Evolutionary conservation across 169 alveolate species (phyloP), one percentile per base, ranked within the genome.

Genomic region (Eimeria praecox): DNA sequence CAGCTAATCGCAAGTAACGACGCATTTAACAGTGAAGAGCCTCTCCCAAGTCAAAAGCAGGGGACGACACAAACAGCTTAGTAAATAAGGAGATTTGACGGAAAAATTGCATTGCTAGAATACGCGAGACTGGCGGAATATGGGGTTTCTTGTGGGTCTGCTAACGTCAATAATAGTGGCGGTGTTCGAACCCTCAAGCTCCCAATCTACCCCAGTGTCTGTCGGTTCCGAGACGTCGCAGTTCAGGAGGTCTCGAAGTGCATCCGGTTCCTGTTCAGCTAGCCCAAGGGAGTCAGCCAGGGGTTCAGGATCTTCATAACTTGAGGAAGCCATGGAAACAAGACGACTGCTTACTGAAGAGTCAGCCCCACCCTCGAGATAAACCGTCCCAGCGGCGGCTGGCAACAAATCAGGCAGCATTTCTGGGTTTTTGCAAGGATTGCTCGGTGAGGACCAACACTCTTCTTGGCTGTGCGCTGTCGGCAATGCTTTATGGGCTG

Each of bases 281-380:
- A 33, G 16, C 35, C 16, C 75, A 33, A 30, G 16, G 22, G 91
- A 83, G 59, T 56, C 78, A 1, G 66, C 83, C 27, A 87, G 82
- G 10, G 78, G 93, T 71, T 87, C 93, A 14, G 82, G 64, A 12
- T 87, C 93, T 64, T 87, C 93, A 62, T 20, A 87, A 35, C 66
- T 87, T 8, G 83, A 56, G n/a, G 93, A 87, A 46, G 93, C 93
- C 93, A 87, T 62, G 42, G 93, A 87, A n/a, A 87, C 93, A 9
- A 87, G 93, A 20, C 93, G 93, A 44, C 77, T 87, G 64, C 46
- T 71, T 4, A 69, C 93, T 62, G 93, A 87, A 10, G 78, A 46
- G 59, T 87, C 93, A 38, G 64, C 82, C n/a, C 83, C 93, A 4
- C 75, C 77, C 56, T 62, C 93, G 46, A 87, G 93, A 8, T 59